Evolutionary conservation across 2,329 filamentous ascomycete genomes (phyloP).

Genomic region (Penicillium sp.): DNA sequence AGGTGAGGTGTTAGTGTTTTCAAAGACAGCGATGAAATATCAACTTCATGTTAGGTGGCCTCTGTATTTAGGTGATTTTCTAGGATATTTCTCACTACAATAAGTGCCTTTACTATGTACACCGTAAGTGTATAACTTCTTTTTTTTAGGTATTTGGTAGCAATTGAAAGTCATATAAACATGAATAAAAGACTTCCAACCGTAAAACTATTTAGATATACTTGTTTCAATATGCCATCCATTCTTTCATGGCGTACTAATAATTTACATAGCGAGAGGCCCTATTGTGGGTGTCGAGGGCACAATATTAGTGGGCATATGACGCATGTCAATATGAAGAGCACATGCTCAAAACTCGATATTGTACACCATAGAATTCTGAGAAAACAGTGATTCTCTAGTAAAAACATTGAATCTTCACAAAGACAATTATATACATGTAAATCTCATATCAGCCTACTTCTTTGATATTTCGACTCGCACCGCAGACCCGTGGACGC

Average conservation of each 20-base stretch:
- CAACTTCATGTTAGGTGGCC: not conserved
- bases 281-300: conserved; percentile 7
- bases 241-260: not conserved
- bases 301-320: conserved; percentile 1
- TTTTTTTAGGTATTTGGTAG: too few relatives aligned
- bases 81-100: not conserved
- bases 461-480: not conserved
- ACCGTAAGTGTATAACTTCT: not conserved
- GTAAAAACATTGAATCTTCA: not conserved
- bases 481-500: not conserved
- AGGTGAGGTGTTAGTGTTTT: not conserved
- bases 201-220: not conserved
- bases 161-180: not conserved
- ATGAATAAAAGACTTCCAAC: too few relatives aligned
- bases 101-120: not conserved
- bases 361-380: not conserved
- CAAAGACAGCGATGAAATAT: not conserved
- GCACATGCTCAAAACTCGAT: not conserved
- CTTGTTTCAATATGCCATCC: not conserved
- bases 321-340: conserved; percentile 1
- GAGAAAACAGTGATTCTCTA: not conserved
- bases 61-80: not conserved
- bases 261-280: not conserved
- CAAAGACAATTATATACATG: not conserved
- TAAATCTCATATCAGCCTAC: not conserved